These are phyloP conservation scores for Monascus ruber DNA, from an alignment of 2,329 filamentous ascomycete genomes.

Conservation along the genomic window DNA sequence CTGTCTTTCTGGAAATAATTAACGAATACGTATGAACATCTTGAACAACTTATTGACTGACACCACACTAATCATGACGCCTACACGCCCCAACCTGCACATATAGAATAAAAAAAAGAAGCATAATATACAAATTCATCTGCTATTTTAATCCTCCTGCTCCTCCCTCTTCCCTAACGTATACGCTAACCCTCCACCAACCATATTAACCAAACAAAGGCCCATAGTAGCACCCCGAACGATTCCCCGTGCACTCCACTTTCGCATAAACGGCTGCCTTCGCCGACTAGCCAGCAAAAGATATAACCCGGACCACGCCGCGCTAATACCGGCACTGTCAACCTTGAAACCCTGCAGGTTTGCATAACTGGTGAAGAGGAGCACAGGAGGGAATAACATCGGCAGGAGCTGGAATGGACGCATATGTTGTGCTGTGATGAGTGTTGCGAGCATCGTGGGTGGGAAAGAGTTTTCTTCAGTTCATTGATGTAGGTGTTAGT, in stretches of 20 bases:
- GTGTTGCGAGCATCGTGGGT: slow-evolving; percentile 52
- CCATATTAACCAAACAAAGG: slow-evolving; percentile 34
- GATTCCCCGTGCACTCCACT: slow-evolving; percentile 34
- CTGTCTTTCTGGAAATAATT: too few relatives aligned
- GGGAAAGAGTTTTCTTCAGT: slow-evolving; percentile 51
- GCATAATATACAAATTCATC: too few relatives aligned
- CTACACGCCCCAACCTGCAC: too few relatives aligned
- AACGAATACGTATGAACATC: too few relatives aligned
- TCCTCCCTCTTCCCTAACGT: slow-evolving; percentile 31
- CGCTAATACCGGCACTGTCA: slow-evolving; percentile 52
- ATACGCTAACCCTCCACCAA: slow-evolving; percentile 37
- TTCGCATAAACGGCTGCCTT: slow-evolving; percentile 36
- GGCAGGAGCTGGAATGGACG: slow-evolving; percentile 56
- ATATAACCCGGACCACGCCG: slow-evolving; percentile 55
- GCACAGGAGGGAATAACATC: slow-evolving; percentile 55
- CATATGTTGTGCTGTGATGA: slow-evolving; percentile 54
- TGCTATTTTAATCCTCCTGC: slow-evolving; percentile 15
- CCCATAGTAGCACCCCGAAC: slow-evolving; percentile 36
- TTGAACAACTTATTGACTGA: too few relatives aligned
- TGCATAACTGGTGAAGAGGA: slow-evolving; percentile 55
- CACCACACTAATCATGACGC: too few relatives aligned
- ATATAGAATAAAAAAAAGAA: too few relatives aligned
- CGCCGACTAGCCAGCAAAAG: slow-evolving; percentile 51
- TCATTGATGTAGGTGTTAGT: not conserved
- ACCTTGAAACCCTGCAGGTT: slow-evolving; percentile 52